A percentile compares a stretch with the other conserved stretches of the same genome.
Conservation (phyloP, 2,329 filamentous ascomycete genomes). For the Aspergillus japonicus region DNA sequence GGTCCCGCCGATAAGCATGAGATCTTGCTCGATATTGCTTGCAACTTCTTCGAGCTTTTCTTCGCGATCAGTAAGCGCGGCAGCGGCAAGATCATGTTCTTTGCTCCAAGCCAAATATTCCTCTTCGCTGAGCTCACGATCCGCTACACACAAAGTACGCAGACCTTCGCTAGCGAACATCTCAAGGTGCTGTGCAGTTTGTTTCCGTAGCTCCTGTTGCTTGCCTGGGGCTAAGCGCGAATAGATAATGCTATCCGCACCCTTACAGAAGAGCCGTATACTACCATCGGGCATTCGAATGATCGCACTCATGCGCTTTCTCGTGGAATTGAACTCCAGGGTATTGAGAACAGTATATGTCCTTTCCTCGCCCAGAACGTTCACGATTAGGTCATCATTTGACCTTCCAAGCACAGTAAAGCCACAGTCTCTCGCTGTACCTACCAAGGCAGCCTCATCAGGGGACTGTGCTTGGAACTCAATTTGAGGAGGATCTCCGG, state of each 20-base stretch:
- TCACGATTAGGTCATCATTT: slow-evolving; percentile 77
- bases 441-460: slow-evolving; percentile 90
- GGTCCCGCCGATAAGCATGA: slow-evolving; percentile 85
- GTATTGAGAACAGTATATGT: slow-evolving; percentile 88
- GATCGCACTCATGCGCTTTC: slow-evolving; percentile 97
- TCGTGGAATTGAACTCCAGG: slow-evolving; percentile 93
- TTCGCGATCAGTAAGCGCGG: slow-evolving; percentile 80
- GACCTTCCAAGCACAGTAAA: slow-evolving; percentile 85
- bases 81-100: slow-evolving; percentile 82
- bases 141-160: slow-evolving; percentile 89
- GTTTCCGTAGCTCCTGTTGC: slow-evolving; percentile 76
- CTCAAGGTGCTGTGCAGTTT: slow-evolving; percentile 90
- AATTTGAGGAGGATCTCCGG: slow-evolving; percentile 87
- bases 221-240: slow-evolving; percentile 81
- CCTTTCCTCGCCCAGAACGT: slow-evolving; percentile 80
- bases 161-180: slow-evolving; percentile 96
- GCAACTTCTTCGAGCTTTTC: slow-evolving; percentile 89
- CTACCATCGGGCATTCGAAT: slow-evolving; percentile 88
- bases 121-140: slow-evolving; percentile 74
- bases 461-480: slow-evolving; percentile 97
- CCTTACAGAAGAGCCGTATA: slow-evolving; percentile 94
- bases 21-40: slow-evolving; percentile 84
- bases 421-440: slow-evolving; percentile 91
- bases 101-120: slow-evolving; percentile 84
- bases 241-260: slow-evolving; percentile 96